Base-by-base conservation (phyloP, 257 asterid genomes). In the Agastache rugosa region DNA sequence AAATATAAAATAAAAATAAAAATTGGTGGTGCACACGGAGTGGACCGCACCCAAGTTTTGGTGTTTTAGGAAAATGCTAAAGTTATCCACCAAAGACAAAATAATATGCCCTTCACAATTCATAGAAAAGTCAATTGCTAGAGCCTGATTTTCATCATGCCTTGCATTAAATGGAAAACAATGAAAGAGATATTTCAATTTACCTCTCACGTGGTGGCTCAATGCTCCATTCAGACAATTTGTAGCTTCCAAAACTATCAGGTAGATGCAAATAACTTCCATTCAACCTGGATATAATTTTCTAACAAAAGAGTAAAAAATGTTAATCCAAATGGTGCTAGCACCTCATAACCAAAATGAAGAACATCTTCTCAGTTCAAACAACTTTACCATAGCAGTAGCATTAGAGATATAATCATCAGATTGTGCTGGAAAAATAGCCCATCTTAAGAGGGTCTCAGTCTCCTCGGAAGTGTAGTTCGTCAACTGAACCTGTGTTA, bases 221-320 rank as follows among this genome's bases (percentile, higher is more conserved):
- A 19, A 82, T 78, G 12, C 62, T 83, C 98, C 96, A 92, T 69
- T 83, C 88, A 41, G 77, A 80, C 63, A 90, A 58, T 78, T 84
- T 83, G 83, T 81, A 94, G 78, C 85, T 92, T 75, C 98, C 99
- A 80, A 84, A 94, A 59, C 79, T 90, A 75, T 83, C 87, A 63
- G 96, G 98, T 51, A 92, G 91, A 77, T 75, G 92, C 67, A 90
- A 68, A 9, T 61, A 77, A 65, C 71, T 79, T 80, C 72, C 90
- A 60, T 69, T 86, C 82, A 94, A 80, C 80, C 78, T 83, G 80
- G 90, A 75, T 37, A 94, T 56, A 66, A 89, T 87, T 42, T 84
- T 87, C 99, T 94, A 90, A 75, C 61, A 71, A 66, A 75, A 47
- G 64, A 65, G 39, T 31, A n/a, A 69, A 20, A 61, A 59, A 62